Base-by-base conservation (phyloP, 805 yeast species). In the Starmerella geochares region DNA sequence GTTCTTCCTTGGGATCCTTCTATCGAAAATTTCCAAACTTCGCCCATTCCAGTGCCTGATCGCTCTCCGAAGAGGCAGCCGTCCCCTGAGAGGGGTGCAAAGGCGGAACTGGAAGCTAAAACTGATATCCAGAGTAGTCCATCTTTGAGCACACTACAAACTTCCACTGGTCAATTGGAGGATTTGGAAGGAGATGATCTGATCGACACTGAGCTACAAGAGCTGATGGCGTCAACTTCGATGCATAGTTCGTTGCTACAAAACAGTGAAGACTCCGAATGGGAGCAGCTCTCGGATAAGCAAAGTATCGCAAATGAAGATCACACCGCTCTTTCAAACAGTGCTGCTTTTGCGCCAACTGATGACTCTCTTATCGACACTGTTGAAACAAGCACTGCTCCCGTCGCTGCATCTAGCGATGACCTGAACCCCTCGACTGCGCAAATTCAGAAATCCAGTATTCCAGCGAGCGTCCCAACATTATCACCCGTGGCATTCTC, bases 1-100 rank as follows among this genome's bases (percentile, higher is more conserved):
- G 29, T 38, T 13, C 42, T 38, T 1, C 42, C 42, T 23, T 38
- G 42, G 42, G 42, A 38, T 24, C 42, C 42, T 5, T 38, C 42
- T 2, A 25, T 38, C 11, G 42, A 38, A 16, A 25, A 38, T 20
- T 38, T 38, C 29, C 42, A 38, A 11, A 38, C 42, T n/a, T 38
- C 42, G 20, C 42, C 42, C 19, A 38, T 38, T 24, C 42, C 42
- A 5, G 29, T 38, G 20, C 42, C 42, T 3, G 42, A 38, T 4
- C 28, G 42, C 13, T 38, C 42, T 14, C 42, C 42, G n/a, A n/a
- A 38, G n/a, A 23, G 42, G 8, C 42, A 13, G 8, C 21, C 8
- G 29, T 23, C 42, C 3, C 42, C 42, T 25, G n/a, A 38, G 13
- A 23, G 20, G 13, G n/a, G 9, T 21, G 14, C 5, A n/a, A 19